These are phyloP conservation scores for Neoarthrinium moseri DNA, from an alignment of 2,329 filamentous ascomycete species.

Conservation along the genomic window DNA sequence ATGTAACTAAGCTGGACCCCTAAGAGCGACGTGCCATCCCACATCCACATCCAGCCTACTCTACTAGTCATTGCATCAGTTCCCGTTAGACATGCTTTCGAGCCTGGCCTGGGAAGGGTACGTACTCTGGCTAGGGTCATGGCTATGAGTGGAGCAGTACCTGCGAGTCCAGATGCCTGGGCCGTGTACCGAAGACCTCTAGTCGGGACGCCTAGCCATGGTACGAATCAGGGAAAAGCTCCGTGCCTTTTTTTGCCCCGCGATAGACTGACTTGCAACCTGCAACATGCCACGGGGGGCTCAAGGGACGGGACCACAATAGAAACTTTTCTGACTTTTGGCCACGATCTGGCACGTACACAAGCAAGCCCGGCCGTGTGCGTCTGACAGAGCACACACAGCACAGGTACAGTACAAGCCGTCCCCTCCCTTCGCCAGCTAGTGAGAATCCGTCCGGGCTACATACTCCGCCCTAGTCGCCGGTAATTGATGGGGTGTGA, in stretches of 20 bases:
- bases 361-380: too few species aligned
- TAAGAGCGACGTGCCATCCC: too few species aligned
- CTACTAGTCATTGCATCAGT: neutral
- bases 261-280: conserved; percentile 14
- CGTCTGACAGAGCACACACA: too few species aligned
- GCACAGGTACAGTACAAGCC: too few species aligned
- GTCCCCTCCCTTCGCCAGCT: too few species aligned
- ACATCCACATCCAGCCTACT: too few species aligned
- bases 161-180: conserved; percentile 7
- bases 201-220: conserved; percentile 8
- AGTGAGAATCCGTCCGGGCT: too few species aligned
- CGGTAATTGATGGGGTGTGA: too few species aligned
- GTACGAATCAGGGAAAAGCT: conserved; percentile 15
- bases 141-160: conserved; percentile 9
- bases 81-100: neutral
- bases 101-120: neutral
- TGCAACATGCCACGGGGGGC: conserved; percentile 1
- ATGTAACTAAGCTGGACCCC: too few species aligned
- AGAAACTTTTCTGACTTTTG: conserved; percentile 10
- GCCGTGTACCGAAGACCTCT: conserved; percentile 9
- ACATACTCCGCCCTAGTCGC: conserved; percentile 4
- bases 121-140: conserved; percentile 3
- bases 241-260: conserved; percentile 7
- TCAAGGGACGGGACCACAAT: conserved; percentile 13
- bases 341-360: neutral